Conservation (phyloP, 2,329 filamentous ascomycete species). For the Nemania bipapillata region DNA sequence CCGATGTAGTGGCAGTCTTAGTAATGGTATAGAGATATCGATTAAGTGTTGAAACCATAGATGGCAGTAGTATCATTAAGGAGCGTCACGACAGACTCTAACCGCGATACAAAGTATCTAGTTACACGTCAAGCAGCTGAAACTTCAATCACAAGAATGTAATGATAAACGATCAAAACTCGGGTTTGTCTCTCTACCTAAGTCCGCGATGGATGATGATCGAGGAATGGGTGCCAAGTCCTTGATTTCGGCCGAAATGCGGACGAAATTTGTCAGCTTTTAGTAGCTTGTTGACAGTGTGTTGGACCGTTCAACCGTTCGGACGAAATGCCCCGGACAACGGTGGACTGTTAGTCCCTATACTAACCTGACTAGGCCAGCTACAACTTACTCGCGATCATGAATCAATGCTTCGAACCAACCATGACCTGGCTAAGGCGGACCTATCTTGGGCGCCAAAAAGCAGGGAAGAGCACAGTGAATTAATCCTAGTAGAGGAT, state of each 20-base stretch:
- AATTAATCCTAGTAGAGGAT: no score
- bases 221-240: neutral
- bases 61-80: neutral
- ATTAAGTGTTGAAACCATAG: neutral
- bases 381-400: no score
- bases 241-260: neutral
- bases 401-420: no score
- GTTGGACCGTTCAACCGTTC: neutral
- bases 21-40: neutral
- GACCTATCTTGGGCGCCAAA: no score
- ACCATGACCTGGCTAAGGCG: no score
- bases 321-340: neutral
- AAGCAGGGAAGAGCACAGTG: no score
- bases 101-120: neutral
- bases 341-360: neutral
- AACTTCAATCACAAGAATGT: neutral
- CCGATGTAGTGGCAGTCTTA: neutral
- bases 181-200: neutral
- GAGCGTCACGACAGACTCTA: neutral
- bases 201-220: neutral
- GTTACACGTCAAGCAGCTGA: neutral
- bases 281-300: neutral
- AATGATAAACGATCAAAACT: neutral
- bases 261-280: constrained; percentile 4
- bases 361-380: no score